Base-by-base conservation (phyloP, 306 rosid species). In the Castanopsis chinensis region DNA sequence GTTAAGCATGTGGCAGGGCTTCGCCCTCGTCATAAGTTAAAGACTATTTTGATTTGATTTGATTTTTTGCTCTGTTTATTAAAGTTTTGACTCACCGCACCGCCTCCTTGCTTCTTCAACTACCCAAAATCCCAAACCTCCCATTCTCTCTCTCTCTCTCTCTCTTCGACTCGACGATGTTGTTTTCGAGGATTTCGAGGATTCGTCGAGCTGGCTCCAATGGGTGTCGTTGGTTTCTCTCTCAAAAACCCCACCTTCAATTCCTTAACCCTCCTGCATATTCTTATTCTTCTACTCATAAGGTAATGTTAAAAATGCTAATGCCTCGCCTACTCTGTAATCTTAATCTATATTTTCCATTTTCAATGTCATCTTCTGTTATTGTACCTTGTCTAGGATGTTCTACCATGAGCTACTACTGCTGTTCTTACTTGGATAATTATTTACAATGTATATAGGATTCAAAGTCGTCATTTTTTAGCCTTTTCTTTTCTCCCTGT, bases 141-240 rank as follows among this genome's bases (percentile, higher is more conserved):
- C 12, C 84, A 49, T 4, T 45, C 19, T 64, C 35, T 27, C 35
- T 20, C 41, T 30, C 21, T n/a, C 32, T 28, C n/a, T 3, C 5
- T 28, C 53, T 30, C 45, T 51, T 49, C 58, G 49, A 28, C 68
- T 49, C 51, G 18, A 52, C 63, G 80, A 94, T 90, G 97, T 49
- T 88, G 1, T 82, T 91, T 79, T 86, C 86, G 76, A 90, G 88
- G 86, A 74, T 85, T 71, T 85, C 88, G 14, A 78, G 83, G 86
- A 84, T 92, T 77, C 87, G 71, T 56, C 88, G 89, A 82, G 69
- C 72, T 59, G 51, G 84, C 83, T 73, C 82, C 80, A 80, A 79
- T 32, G 86, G 83, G 51, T 82, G 81, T 71, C 90, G 94, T 5
- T 57, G 90, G 83, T 70, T 87, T 59, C 72, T 80, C 5, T 81